Percentiles rank a stretch among this genome's conserved stretches.
Evolutionary conservation across 495 filamentous ascomycete genomes (phyloP).

Genomic region (Talaromyces ruber): DNA sequence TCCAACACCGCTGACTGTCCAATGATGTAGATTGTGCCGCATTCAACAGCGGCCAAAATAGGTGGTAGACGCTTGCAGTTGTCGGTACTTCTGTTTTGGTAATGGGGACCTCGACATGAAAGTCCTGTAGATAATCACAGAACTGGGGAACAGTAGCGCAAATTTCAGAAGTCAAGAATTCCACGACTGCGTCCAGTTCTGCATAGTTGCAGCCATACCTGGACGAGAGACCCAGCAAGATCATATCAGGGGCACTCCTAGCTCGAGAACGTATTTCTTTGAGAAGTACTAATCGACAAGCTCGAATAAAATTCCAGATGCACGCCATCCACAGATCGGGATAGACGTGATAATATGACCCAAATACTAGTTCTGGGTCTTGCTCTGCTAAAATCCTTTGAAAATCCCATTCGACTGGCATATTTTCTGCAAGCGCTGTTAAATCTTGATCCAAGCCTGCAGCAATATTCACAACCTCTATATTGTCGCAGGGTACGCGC

Average conservation of each 20-base stretch:
- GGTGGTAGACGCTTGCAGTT: neutral
- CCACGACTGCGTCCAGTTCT: neutral
- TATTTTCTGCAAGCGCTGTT: neutral
- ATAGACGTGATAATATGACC: slow-evolving; percentile 2
- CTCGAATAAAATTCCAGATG: slow-evolving; percentile 2
- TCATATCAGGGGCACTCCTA: neutral
- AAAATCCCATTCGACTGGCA: slow-evolving; percentile 2
- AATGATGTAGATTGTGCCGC: neutral
- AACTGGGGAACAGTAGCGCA: slow-evolving; percentile 2
- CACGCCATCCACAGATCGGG: slow-evolving; percentile 2
- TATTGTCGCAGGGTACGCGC: neutral
- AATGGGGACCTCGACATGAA: neutral
- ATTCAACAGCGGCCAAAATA: slow-evolving; percentile 3
- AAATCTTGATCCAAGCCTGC: neutral
- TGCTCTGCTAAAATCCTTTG: neutral
- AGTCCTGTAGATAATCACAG: neutral
- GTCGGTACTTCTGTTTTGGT: neutral
- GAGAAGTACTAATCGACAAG: neutral
- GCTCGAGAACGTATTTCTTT: neutral
- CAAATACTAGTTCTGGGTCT: neutral
- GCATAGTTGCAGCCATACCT: neutral
- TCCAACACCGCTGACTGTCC: neutral
- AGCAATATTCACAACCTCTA: neutral
- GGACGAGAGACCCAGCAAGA: neutral
- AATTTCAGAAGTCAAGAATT: neutral